Evolutionary conservation across 2,329 filamentous ascomycete genomes (phyloP).

Genomic region (Neonectria coccinea): DNA sequence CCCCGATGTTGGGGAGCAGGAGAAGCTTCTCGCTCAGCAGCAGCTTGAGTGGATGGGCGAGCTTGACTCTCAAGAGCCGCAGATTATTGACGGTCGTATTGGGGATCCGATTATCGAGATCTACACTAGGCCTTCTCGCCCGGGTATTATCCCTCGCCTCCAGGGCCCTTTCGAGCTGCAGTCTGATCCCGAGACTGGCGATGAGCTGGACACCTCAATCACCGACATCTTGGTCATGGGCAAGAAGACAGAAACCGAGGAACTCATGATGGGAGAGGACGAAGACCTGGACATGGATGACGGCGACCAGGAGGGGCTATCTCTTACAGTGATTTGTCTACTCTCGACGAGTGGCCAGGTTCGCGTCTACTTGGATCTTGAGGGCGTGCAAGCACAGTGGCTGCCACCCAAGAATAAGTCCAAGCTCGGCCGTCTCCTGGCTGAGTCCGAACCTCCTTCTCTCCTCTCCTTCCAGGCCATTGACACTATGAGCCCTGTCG

Average conservation of each 20-base stretch:
- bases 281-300: conserved; percentile 69
- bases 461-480: conserved; percentile 72
- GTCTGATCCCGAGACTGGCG: conserved; percentile 66
- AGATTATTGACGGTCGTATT: conserved; percentile 60
- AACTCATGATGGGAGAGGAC: conserved; percentile 73
- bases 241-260: conserved; percentile 69
- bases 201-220: conserved; percentile 67
- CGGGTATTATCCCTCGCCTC: conserved; percentile 68
- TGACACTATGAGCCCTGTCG: conserved; percentile 67
- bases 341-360: conserved; percentile 71
- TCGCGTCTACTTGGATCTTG: conserved; percentile 70
- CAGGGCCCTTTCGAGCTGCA: conserved; percentile 72
- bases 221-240: conserved; percentile 74
- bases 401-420: conserved; percentile 68
- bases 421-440: conserved; percentile 55
- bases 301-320: conserved; percentile 69
- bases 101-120: conserved; percentile 66
- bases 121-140: conserved; percentile 67
- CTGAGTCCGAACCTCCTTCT: conserved; percentile 56
- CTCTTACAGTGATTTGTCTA: conserved; percentile 69
- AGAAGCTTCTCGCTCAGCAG: conserved; percentile 70
- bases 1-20: conserved; percentile 61
- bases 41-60: conserved; percentile 77
- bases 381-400: conserved; percentile 75
- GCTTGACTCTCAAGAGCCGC: conserved; percentile 71